Evolutionary conservation across 257 asterid species (phyloP), one percentile per base, ranked within the genome.

Genomic region (Knoxia roxburghii): DNA sequence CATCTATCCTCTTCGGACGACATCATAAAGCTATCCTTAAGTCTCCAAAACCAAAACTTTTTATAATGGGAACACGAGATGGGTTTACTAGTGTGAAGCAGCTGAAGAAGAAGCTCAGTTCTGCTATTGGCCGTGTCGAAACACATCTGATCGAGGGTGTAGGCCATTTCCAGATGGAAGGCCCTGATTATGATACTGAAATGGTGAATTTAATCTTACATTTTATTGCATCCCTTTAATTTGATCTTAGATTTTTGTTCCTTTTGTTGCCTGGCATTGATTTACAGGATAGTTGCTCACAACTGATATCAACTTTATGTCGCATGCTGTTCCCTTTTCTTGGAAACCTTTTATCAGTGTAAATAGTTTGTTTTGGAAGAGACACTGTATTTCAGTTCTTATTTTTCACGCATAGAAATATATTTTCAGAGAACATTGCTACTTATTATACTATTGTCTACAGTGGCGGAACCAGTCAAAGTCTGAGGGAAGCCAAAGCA

Each of bases 111-210:
- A 84, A 84, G 83, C 78, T 84, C 9, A 76, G 21, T 49, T 75
- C 81, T 6, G 80, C 87, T 40, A 65, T 61, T 20, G 85, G 90
- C 29, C 76, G 51, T 24, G 75, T 64, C 0, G 85, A 77, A 30
- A 78, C 76, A 6, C 82, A 81, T 77, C 82, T 85, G 11, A 74
- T 85, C 13, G 85, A 84, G 43, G 86, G 91, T 40, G 77, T 75
- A 3, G 65, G 83, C 79, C 91, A 85, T 54, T 85, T 83, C 45
- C 80, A 80, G 77, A 78, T 83, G 86, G 91, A 83, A 68, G 82
- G 88, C 17, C 77, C 84, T 32, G 80, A 70, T 24, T 83, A 80
- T 72, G 91, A 81, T 64, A 66, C 70, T 12, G 68, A 73, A 30
- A 83, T 83, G 91, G 91, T 75, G 50, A 50, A 64, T 51, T 49